Conservation (phyloP, 257 asterid genomes). For the Verbena officinalis region DNA sequence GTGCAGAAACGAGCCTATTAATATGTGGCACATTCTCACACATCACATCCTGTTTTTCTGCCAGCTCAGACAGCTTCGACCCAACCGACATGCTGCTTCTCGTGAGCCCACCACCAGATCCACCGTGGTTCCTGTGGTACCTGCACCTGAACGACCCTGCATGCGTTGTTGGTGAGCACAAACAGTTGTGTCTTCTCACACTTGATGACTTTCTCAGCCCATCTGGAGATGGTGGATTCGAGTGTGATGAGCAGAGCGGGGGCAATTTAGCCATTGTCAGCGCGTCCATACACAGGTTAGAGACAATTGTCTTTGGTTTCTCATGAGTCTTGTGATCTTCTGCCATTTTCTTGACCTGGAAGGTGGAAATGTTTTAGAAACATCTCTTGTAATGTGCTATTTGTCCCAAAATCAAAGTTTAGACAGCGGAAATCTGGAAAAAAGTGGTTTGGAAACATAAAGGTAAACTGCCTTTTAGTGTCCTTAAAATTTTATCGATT, state of each 20-base stretch:
- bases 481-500: no score
- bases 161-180: conserved; percentile 81
- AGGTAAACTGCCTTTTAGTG: no score
- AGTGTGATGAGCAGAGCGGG: conserved; percentile 29
- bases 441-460: no score
- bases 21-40: not conserved
- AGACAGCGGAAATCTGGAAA: no score
- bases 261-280: conserved; percentile 18
- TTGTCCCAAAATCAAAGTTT: no score
- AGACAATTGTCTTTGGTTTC: conserved; percentile 38
- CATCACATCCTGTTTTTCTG: conserved; percentile 19
- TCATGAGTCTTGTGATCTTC: conserved; percentile 40
- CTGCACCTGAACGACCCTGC: conserved; percentile 78
- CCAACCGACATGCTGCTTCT: conserved; percentile 58
- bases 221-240: conserved; percentile 56
- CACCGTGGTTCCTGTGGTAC: conserved; percentile 48
- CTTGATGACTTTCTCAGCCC: conserved; percentile 39
- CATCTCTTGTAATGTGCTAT: not conserved
- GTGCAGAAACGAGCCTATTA: conserved; percentile 23
- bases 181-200: conserved; percentile 47
- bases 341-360: conserved; percentile 48
- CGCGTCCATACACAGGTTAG: conserved; percentile 32
- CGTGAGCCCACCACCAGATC: conserved; percentile 1
- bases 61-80: conserved; percentile 52
- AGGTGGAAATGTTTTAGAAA: not conserved